phyloP scores from a whole-genome alignment of 1,139 yeast genomes.

The Kodamaea ohmeri region DNA sequence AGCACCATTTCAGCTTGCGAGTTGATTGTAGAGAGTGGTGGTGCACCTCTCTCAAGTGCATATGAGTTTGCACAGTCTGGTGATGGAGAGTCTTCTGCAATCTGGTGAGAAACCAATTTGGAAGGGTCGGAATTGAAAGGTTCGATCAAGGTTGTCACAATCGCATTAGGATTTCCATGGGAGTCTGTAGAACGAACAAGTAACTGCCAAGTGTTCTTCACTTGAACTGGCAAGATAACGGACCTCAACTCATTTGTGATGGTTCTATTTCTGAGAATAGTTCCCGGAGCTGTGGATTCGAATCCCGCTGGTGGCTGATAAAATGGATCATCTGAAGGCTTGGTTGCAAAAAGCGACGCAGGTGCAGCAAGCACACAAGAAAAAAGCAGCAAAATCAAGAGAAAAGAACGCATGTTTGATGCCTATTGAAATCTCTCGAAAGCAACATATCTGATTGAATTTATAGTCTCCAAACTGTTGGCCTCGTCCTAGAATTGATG shows the following conservation, averaged over 20 bases:
- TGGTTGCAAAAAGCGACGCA: constrained; percentile 1
- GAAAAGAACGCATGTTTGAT: constrained; percentile 3
- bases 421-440: not conserved
- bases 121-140: constrained; percentile 31
- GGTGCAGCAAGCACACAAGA: constrained; percentile 8
- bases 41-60: constrained; percentile 20
- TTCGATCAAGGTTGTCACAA: constrained; percentile 31
- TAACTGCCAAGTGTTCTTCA: constrained; percentile 29
- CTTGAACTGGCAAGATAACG: constrained; percentile 15
- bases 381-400: constrained; percentile 6
- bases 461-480: not conserved
- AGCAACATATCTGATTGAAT: not conserved
- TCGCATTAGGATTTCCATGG: constrained; percentile 29
- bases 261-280: constrained; percentile 25
- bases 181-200: constrained; percentile 35
- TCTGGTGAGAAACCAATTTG: constrained; percentile 31
- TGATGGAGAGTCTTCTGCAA: constrained; percentile 33
- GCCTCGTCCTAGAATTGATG: no score
- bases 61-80: constrained; percentile 35
- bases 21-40: constrained; percentile 18
- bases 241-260: constrained; percentile 22
- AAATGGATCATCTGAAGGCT: constrained; percentile 24
- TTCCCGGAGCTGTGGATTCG: constrained; percentile 25
- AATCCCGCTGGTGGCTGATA: constrained; percentile 26
- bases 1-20: constrained; percentile 26